phyloP scores from a whole-genome alignment of 805 yeast species.

The Dipodascopsis uninucleata region DNA sequence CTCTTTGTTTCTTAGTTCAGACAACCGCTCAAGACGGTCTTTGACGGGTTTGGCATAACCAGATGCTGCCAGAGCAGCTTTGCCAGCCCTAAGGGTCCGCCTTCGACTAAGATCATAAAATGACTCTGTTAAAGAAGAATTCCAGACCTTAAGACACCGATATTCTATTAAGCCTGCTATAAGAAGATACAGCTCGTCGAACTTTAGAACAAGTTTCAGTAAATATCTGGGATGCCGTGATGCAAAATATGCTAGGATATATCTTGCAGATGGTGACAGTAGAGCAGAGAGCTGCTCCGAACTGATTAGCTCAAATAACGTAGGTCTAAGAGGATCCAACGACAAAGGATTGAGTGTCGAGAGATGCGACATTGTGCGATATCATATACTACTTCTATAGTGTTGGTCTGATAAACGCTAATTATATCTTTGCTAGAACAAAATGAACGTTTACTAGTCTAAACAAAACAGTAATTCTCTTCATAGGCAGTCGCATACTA shows the following conservation, averaged over 20 bases:
- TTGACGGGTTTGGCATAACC: conserved; percentile 30
- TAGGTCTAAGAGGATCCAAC: conserved; percentile 72
- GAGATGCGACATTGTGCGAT: conserved; percentile 26
- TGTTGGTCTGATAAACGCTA: too few relatives aligned
- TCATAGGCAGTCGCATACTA: too few relatives aligned
- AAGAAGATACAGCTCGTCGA: conserved; percentile 70
- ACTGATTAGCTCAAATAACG: conserved; percentile 82
- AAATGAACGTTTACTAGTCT: too few relatives aligned
- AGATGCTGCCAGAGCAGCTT: conserved; percentile 30
- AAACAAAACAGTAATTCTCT: too few relatives aligned
- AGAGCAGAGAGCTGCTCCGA: conserved; percentile 72
- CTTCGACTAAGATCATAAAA: conserved; percentile 84
- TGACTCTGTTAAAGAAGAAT: conserved; percentile 83
- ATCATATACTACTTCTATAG: too few relatives aligned
- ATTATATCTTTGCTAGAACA: too few relatives aligned
- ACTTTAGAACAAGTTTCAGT: conserved; percentile 57
- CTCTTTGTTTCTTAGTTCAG: conserved; percentile 57
- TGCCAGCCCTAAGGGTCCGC: conserved; percentile 33
- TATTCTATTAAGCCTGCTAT: conserved; percentile 66
- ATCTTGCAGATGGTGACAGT: conserved; percentile 77
- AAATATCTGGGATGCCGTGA: conserved; percentile 69
- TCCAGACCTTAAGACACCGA: conserved; percentile 67
- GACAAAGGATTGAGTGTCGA: conserved; percentile 65
- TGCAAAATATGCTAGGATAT: conserved; percentile 75
- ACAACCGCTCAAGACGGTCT: conserved; percentile 33